phyloP scores from a whole-genome alignment of 2,329 filamentous ascomycete species.

The Xylogone sp. region DNA sequence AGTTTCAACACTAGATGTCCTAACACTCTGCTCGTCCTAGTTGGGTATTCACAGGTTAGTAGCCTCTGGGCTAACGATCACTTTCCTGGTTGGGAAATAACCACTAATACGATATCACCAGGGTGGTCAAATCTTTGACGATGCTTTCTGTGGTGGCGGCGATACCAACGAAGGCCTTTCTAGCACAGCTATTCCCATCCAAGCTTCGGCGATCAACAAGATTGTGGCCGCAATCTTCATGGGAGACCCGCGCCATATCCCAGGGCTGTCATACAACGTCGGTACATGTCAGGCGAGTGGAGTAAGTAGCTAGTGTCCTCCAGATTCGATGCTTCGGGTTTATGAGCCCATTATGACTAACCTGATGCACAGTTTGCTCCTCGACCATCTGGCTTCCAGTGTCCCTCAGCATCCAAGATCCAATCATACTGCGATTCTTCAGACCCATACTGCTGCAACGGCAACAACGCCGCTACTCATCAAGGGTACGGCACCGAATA shows the following conservation, averaged over 20 bases:
- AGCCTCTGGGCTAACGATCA: neutral
- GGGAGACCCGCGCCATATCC: slow-evolving; percentile 56
- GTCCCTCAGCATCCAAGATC: slow-evolving; percentile 49
- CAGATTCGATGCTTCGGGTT: too few species aligned
- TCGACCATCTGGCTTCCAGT: slow-evolving; percentile 49
- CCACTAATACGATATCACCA: slow-evolving; percentile 19
- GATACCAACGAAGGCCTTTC: slow-evolving; percentile 42
- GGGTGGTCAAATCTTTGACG: slow-evolving; percentile 61
- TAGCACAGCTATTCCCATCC: slow-evolving; percentile 39
- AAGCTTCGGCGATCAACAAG: slow-evolving; percentile 44
- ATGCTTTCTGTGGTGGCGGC: slow-evolving; percentile 56
- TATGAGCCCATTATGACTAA: neutral
- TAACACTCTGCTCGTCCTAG: slow-evolving; percentile 52
- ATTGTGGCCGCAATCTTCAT: slow-evolving; percentile 64
- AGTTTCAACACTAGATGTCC: slow-evolving; percentile 54
- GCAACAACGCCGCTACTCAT: slow-evolving; percentile 49
- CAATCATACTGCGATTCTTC: slow-evolving; percentile 56
- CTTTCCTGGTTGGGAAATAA: neutral
- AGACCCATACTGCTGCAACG: slow-evolving; percentile 61
- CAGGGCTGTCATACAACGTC: slow-evolving; percentile 55
- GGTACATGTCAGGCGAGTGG: slow-evolving; percentile 56
- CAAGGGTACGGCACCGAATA: slow-evolving; percentile 56
- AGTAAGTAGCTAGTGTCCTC: slow-evolving; percentile 51
- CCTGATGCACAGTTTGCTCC: slow-evolving; percentile 45
- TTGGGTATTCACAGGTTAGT: slow-evolving; percentile 58